These are phyloP conservation scores for Plasmopara muralis DNA, from an alignment of 352 stramenopile genomes.

Conservation along the genomic window DNA sequence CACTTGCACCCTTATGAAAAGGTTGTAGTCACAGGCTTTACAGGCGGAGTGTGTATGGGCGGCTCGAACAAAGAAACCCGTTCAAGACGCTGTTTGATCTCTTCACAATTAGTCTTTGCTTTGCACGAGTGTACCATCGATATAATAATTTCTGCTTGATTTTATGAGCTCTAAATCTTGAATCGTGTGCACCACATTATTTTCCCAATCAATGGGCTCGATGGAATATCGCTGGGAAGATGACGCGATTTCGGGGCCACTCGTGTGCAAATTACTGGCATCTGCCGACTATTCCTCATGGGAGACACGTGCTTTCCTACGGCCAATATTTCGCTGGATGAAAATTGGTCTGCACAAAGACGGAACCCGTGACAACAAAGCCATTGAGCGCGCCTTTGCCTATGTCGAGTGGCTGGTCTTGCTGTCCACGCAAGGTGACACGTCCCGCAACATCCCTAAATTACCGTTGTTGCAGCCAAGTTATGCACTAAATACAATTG, in stretches of 20 bases:
- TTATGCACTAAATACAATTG: constrained; percentile 74
- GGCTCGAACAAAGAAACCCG: no score
- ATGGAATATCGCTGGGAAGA: constrained; percentile 26
- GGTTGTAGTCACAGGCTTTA: no score
- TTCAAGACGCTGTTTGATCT: no score
- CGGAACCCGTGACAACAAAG: constrained; percentile 40
- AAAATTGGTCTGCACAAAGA: constrained; percentile 58
- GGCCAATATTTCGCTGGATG: constrained; percentile 68
- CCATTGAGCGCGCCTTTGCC: constrained; percentile 56
- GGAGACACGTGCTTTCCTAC: constrained; percentile 61
- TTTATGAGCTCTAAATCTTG: no score
- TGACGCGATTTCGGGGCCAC: constrained; percentile 22
- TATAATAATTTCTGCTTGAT: no score
- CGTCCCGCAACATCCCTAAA: constrained; percentile 28
- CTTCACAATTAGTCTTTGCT: no score
- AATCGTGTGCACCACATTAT: background rate
- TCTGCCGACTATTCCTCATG: constrained; percentile 22
- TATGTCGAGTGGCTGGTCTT: constrained; percentile 68
- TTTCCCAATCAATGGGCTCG: constrained; percentile 5
- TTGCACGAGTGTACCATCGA: no score
- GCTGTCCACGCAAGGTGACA: constrained; percentile 40
- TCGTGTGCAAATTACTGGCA: constrained; percentile 20
- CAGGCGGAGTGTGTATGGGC: no score
- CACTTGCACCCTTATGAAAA: no score
- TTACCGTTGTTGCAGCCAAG: constrained; percentile 47